Evolutionary conservation across 345 rosid genomes (phyloP), one percentile per base, ranked within the genome.

Genomic region (Cardamine resedifolia): DNA sequence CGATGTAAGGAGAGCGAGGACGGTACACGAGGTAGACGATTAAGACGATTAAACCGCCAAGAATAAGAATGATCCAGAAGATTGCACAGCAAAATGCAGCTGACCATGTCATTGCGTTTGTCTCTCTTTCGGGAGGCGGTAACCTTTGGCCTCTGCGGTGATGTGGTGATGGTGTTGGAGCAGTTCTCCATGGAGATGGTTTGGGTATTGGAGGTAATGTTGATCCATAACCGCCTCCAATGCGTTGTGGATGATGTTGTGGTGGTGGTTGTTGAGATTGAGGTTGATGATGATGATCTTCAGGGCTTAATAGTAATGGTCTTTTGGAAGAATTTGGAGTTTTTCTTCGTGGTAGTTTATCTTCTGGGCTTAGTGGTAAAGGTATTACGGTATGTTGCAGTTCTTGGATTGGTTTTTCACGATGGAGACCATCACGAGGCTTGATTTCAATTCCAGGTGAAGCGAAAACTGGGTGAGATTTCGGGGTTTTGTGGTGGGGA

Each of bases 1-100:
- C 85, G 20, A 91, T 80, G 67, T 72, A 68, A 0, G 99, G 99
- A 64, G 76, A 87, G 10, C 83, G 87, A 9, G 99, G 99, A 36
- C 96, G 91, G 76, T 85, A 95, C 8, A 95, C 70, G 10, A 95
- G 90, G 75, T 95, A 95, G 6, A 91, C 77, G 28, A 78, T 73
- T 50, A 95, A 88, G n/a, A 90, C 83, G 7, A 82, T 73, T 26
- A 88, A 66, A 48, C 98, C 98, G 50, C 90, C 95, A 0, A 89
- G 77, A 34, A 91, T 85, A 30, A 94, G 64, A 58, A 88, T 55
- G 24, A 88, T 52, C 89, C 85, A 85, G 67, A 89, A 89, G 19
- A 91, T 75, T 16, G 87, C 85, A 45, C 97, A 94, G 66, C 88
- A 85, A 30, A 78, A 77, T 31, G 88, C 97, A 7, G 66, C 80